These are phyloP conservation scores for Aspergillus mulundensis DNA, from an alignment of 495 filamentous ascomycete species.

Conservation along the genomic window DNA sequence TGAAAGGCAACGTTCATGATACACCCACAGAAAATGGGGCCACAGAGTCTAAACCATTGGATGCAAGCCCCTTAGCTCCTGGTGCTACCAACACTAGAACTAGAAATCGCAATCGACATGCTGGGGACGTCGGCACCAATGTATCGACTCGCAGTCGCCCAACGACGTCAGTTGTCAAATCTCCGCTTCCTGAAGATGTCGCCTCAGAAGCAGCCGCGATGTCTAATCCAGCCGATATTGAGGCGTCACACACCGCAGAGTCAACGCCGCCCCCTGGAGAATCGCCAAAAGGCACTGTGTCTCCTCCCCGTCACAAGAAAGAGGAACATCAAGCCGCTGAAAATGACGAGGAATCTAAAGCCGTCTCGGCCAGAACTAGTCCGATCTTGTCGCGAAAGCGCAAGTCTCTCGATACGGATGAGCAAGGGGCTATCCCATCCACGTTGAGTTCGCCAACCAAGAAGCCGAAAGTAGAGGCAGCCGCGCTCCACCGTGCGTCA, in stretches of 20 bases:
- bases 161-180: slow-evolving; percentile 3
- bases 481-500: slow-evolving; percentile 19
- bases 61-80: slow-evolving; percentile 13
- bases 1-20: slow-evolving; percentile 23
- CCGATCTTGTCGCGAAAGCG: slow-evolving; percentile 25
- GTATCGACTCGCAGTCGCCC: slow-evolving; percentile 2
- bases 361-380: slow-evolving; percentile 9
- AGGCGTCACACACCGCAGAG: slow-evolving; percentile 2
- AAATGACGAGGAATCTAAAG: neutral
- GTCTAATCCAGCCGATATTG: neutral
- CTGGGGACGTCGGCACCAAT: slow-evolving; percentile 5
- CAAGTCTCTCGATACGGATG: slow-evolving; percentile 26
- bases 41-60: slow-evolving; percentile 18
- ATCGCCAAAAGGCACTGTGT: slow-evolving; percentile 11
- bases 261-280: neutral
- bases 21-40: slow-evolving; percentile 20
- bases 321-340: neutral
- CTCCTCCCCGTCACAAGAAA: slow-evolving; percentile 3
- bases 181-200: slow-evolving; percentile 11
- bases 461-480: slow-evolving; percentile 32
- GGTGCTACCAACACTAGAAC: slow-evolving; percentile 15
- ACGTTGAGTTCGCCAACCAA: slow-evolving; percentile 19
- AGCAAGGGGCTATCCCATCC: slow-evolving; percentile 16
- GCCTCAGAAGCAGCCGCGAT: slow-evolving; percentile 1
- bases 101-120: slow-evolving; percentile 17